Conservation (phyloP, 2,329 filamentous ascomycete species). For the Aaosphaeria arxii region DNA sequence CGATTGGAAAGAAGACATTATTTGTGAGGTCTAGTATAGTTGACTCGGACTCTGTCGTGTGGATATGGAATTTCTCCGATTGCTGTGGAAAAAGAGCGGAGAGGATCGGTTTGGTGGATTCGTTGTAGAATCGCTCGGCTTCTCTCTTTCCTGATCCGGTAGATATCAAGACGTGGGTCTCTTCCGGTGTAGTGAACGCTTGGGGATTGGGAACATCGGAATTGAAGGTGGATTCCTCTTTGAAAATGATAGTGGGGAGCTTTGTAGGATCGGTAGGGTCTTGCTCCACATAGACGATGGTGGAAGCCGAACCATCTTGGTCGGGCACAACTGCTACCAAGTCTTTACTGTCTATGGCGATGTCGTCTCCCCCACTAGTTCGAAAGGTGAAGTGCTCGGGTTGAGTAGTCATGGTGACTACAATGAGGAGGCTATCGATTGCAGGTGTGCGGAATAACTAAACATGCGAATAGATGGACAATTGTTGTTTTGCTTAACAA, state of each 20-base stretch:
- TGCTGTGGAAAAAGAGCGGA: conserved; percentile 35
- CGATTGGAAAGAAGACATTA: conserved; percentile 46
- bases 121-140: conserved; percentile 39
- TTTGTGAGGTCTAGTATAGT: conserved; percentile 65
- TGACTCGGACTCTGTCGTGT: conserved; percentile 61
- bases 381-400: conserved; percentile 7
- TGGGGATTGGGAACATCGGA: conserved; percentile 1
- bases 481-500: background rate
- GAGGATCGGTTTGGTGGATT: conserved; percentile 41
- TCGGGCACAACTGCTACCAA: conserved; percentile 9
- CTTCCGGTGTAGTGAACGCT: conserved; percentile 8
- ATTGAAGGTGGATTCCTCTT: conserved; percentile 8
- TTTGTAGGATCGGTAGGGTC: background rate
- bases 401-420: background rate
- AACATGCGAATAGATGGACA: background rate
- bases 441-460: background rate
- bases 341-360: conserved; percentile 8
- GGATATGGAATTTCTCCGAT: conserved; percentile 47
- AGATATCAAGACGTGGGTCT: conserved; percentile 45
- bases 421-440: conserved; percentile 1
- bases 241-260: conserved; percentile 15
- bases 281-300: conserved; percentile 10
- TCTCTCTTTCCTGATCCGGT: conserved; percentile 43
- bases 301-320: conserved; percentile 5
- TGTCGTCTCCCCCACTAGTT: conserved; percentile 6